Percentiles rank a stretch among this genome's conserved stretches.
These are phyloP conservation scores for Naematelia aurantialba DNA, from an alignment of 768 basidiomycete genomes.

Conservation along the genomic window DNA sequence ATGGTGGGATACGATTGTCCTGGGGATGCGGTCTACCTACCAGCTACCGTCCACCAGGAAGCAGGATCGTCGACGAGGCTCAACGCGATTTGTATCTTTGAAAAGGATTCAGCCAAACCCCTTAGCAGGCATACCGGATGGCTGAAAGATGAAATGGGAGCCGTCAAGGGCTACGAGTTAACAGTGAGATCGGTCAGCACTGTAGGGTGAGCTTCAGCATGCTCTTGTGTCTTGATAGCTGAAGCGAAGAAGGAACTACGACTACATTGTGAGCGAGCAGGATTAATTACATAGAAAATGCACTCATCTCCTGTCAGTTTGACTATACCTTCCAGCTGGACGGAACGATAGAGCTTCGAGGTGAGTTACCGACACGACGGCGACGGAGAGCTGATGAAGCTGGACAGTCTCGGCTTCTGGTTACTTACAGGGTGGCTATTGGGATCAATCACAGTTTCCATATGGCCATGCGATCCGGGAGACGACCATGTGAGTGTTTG, in stretches of 20 bases:
- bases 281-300: not conserved
- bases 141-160: conserved; percentile 4
- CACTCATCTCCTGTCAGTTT: conserved; percentile 49
- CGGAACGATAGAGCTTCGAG: conserved; percentile 64
- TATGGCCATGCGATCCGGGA: conserved; percentile 62
- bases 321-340: conserved; percentile 68
- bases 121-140: conserved; percentile 58
- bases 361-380: not conserved
- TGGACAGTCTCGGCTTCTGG: conserved; percentile 59
- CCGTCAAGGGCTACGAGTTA: conserved; percentile 59
- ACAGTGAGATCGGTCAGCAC: conserved; percentile 60
- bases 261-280: conserved; percentile 24
- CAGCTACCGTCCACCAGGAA: conserved; percentile 57
- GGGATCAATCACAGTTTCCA: conserved; percentile 55
- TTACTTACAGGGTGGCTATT: conserved; percentile 65
- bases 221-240: not conserved
- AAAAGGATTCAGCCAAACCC: conserved; percentile 60
- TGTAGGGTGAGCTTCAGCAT: conserved; percentile 53
- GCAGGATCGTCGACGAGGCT: conserved; percentile 55
- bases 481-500: conserved; percentile 52
- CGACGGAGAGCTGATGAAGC: too few species aligned
- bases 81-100: conserved; percentile 64
- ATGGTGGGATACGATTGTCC: conserved; percentile 68
- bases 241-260: conserved; percentile 61
- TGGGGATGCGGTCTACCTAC: conserved; percentile 59